A percentile compares a stretch with the other conserved stretches of the same genome.
These are phyloP conservation scores for Penicillium paneum DNA, from an alignment of 2,329 filamentous ascomycete species.

Conservation along the genomic window DNA sequence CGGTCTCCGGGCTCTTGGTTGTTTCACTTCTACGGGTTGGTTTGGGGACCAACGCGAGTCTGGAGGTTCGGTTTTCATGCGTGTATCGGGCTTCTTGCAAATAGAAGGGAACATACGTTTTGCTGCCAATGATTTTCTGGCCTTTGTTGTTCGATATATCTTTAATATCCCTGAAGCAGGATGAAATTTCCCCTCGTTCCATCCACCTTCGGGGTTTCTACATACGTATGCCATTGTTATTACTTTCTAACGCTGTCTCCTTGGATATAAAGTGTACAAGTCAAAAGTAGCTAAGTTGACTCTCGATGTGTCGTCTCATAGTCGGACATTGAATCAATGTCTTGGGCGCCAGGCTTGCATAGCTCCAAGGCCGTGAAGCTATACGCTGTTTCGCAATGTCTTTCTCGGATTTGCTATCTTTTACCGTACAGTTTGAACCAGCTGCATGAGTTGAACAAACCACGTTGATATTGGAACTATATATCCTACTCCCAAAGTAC, in stretches of 20 bases:
- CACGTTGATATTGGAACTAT: background rate
- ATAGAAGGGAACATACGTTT: conserved; percentile 40
- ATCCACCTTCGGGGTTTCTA: conserved; percentile 16
- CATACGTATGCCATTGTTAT: conserved; percentile 22
- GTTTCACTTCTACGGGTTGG: conserved; percentile 21
- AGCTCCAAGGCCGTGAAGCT: no score
- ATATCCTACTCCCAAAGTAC: background rate
- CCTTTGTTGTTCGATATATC: conserved; percentile 39
- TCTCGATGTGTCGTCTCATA: background rate
- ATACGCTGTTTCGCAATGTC: no score
- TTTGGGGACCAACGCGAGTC: conserved; percentile 24
- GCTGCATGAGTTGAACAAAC: no score
- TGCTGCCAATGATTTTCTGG: conserved; percentile 35
- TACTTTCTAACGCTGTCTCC: conserved; percentile 10
- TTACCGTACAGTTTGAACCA: no score
- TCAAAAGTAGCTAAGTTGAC: background rate
- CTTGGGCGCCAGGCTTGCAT: background rate
- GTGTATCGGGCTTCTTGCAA: conserved; percentile 32
- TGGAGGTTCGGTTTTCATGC: conserved; percentile 24
- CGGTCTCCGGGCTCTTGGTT: conserved; percentile 16
- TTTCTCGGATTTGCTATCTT: no score
- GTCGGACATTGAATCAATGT: background rate
- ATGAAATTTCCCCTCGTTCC: conserved; percentile 38
- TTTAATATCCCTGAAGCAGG: conserved; percentile 42
- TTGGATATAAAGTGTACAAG: background rate